Evolutionary conservation across 192 early-diverging fungal genomes (phyloP), one percentile per base, ranked within the genome.

Genomic region (Coemansia sp.): DNA sequence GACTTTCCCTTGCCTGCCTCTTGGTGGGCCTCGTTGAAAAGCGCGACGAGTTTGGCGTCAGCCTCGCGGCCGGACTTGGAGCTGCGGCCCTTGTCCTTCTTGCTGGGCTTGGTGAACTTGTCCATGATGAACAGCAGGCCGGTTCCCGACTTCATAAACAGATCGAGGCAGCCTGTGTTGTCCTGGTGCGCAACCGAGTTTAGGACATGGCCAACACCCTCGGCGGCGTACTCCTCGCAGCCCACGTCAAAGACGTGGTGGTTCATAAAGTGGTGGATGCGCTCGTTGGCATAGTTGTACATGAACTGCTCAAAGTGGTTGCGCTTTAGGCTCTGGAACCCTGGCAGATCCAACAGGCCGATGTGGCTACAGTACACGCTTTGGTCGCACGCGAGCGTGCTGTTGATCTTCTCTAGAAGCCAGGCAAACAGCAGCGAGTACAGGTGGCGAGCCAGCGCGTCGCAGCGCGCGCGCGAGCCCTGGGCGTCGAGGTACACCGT

Each of bases 201-300:
- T 22, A 87, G 81, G 16, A 72, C 70, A 11, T 86, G 82, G 63
- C 64, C 70, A 16, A 91, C 78, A 8, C 89, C 91, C 56, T 94
- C 93, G 12, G 71, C 24, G 4, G 71, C 84, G 50, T 88, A 89
- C 52, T 90, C 87, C 10, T 88, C 80, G 10, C 84, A 79, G 60
- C 86, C 87, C 0, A 85, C 74, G 50, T 93, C 92, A 69, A 94
- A 92, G 50, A 94, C 78, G 39, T 89, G 86, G 35, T 88, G 84
- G 55, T 87, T 78, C 59, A 87, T 82, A 68, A 94, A 94, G 61
- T 88, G 84, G 56, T 94, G 91, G 7, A 96, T 80, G 64, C 94
- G 88, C 78, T 97, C 95, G 73, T 92, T 94, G 45, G 93, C 89
- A 71, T 89, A 94, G 76, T 97, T 95, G 89, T 76, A 92, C 83